Conservation (phyloP, 2,329 filamentous ascomycete species). For the Fusarium zealandicum region DNA sequence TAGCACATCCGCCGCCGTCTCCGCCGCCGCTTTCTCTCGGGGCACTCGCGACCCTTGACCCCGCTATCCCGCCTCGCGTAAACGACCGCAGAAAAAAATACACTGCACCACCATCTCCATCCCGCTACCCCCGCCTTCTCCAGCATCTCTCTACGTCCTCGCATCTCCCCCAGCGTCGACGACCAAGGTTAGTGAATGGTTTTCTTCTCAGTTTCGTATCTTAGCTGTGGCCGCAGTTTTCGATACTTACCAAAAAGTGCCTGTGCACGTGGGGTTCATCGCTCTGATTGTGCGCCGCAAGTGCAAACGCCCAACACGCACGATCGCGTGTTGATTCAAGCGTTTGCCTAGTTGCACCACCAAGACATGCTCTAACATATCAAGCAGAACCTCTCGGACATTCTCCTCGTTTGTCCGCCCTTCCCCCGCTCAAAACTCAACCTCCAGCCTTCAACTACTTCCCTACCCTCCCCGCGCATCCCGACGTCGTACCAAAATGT, state of each 20-base stretch:
- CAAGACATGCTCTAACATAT: slow-evolving; percentile 8
- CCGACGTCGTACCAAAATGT: slow-evolving; percentile 57
- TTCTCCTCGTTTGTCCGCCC: slow-evolving; percentile 8
- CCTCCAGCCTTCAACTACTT: slow-evolving; percentile 19
- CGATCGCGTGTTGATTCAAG: slow-evolving; percentile 24
- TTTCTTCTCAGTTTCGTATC: background rate
- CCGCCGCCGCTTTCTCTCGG: slow-evolving; percentile 31
- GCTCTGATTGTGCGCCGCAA: slow-evolving; percentile 14
- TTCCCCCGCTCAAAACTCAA: slow-evolving; percentile 6
- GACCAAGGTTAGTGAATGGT: slow-evolving; percentile 34
- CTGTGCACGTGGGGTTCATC: slow-evolving; percentile 1
- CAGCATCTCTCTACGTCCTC: slow-evolving; percentile 31
- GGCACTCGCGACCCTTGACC: slow-evolving; percentile 44
- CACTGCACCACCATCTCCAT: slow-evolving; percentile 37
- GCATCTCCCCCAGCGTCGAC: slow-evolving; percentile 35
- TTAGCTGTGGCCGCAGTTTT: background rate
- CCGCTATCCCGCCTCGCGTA: slow-evolving; percentile 45
- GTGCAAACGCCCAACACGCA: slow-evolving; percentile 6
- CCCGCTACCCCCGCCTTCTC: slow-evolving; percentile 31
- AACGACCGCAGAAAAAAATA: slow-evolving; percentile 42
- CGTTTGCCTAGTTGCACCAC: background rate
- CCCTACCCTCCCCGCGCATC: slow-evolving; percentile 20
- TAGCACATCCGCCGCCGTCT: slow-evolving; percentile 27
- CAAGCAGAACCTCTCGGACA: slow-evolving; percentile 18
- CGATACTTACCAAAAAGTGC: background rate